These are phyloP conservation scores for Colletotrichum caudatum DNA, from an alignment of 2,329 filamentous ascomycete genomes.

Conservation along the genomic window DNA sequence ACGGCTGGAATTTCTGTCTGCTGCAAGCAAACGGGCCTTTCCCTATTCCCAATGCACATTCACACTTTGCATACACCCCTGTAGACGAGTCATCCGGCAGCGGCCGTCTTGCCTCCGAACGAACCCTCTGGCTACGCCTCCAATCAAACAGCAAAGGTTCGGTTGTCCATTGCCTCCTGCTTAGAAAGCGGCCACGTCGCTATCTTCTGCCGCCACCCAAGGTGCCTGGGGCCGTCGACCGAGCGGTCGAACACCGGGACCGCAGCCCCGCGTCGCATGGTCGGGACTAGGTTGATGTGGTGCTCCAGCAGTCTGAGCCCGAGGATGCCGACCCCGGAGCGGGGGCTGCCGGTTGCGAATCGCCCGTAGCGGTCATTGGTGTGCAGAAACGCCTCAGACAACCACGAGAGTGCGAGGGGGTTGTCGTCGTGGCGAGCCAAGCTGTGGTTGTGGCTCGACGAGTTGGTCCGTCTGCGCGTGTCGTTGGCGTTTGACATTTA, in stretches of 20 bases:
- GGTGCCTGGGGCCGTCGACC: constrained; percentile 30
- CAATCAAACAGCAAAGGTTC: constrained; percentile 24
- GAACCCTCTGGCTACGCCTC: neutral
- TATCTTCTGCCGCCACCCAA: constrained; percentile 48
- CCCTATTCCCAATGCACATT: constrained; percentile 5
- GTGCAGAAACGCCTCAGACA: constrained; percentile 34
- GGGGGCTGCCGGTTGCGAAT: constrained; percentile 46
- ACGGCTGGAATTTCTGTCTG: constrained; percentile 22
- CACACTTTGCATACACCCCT: constrained; percentile 2
- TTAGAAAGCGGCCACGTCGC: constrained; percentile 50
- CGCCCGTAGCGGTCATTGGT: constrained; percentile 47
- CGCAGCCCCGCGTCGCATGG: constrained; percentile 46
- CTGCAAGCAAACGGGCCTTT: constrained; percentile 28
- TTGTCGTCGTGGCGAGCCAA: constrained; percentile 24
- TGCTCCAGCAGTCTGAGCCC: constrained; percentile 48
- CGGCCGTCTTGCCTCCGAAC: constrained; percentile 8
- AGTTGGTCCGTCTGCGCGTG: constrained; percentile 31
- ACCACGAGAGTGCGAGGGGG: constrained; percentile 17
- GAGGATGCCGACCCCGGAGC: constrained; percentile 46
- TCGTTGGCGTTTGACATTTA: constrained; percentile 7
- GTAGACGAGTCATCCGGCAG: constrained; percentile 31
- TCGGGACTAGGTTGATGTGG: constrained; percentile 47
- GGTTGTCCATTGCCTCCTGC: constrained; percentile 42
- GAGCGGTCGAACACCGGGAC: constrained; percentile 45
- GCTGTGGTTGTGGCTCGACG: constrained; percentile 44